phyloP scores from a whole-genome alignment of 192 early-diverging fungal genomes.

The Thoreauomyces humboldtii region DNA sequence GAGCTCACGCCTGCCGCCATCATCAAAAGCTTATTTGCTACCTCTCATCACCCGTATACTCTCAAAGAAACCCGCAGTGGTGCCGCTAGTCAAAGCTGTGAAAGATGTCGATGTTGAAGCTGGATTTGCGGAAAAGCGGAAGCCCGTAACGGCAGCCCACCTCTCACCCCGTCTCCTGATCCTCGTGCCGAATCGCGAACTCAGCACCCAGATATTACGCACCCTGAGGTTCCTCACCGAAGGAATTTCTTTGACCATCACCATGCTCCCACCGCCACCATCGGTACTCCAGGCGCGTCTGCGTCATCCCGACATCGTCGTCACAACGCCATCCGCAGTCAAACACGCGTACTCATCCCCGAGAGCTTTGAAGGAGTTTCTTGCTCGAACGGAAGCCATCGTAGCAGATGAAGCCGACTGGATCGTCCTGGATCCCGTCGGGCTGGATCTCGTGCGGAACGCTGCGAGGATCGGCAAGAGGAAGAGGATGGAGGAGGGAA shows the following conservation, averaged over 20 bases:
- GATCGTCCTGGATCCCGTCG: slow-evolving; percentile 5
- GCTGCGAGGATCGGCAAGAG: slow-evolving; percentile 7
- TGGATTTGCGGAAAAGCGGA: too few relatives aligned
- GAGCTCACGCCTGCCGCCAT: too few relatives aligned
- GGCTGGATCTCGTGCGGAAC: slow-evolving; percentile 9
- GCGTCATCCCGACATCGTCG: slow-evolving; percentile 1
- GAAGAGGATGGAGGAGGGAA: neutral
- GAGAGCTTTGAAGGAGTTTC: neutral
- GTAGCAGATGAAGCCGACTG: slow-evolving; percentile 36
- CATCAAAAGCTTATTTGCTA: slow-evolving; percentile 9
- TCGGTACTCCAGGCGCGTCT: neutral
- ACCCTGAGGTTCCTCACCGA: neutral
- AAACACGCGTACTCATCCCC: neutral
- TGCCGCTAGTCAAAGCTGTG: too few relatives aligned
- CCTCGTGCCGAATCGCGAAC: slow-evolving; percentile 3
- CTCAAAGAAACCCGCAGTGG: too few relatives aligned
- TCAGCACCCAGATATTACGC: neutral
- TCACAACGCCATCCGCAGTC: slow-evolving; percentile 1
- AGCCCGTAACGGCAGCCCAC: neutral
- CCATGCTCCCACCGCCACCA: slow-evolving; percentile 5
- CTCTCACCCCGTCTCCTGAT: slow-evolving; percentile 5
- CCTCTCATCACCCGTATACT: neutral
- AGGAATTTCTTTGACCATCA: neutral
- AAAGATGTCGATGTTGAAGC: too few relatives aligned
- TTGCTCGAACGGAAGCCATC: slow-evolving; percentile 21